phyloP scores from a whole-genome alignment of 148 eudicot genomes.

The Rhododendron mucronatum region DNA sequence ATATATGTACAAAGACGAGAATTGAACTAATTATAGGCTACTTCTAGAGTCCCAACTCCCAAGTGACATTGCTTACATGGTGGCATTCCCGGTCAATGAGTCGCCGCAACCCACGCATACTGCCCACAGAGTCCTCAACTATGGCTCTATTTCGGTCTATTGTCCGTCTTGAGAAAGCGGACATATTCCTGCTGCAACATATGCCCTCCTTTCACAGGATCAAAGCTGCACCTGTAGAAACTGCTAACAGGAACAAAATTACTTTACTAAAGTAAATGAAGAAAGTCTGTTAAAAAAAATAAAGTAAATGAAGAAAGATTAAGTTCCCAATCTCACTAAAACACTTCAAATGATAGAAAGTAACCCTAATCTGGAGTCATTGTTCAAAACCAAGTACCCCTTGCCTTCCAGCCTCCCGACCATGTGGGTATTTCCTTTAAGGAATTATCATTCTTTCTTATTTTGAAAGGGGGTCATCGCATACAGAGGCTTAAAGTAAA shows the following conservation, averaged over 20 bases:
- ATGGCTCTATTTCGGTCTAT: conserved; percentile 29
- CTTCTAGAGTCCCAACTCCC: not conserved
- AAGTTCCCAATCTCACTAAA: not conserved
- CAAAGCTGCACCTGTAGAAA: conserved; percentile 78
- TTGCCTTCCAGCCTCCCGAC: not conserved
- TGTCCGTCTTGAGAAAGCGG: conserved; percentile 70
- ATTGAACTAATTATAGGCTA: not conserved
- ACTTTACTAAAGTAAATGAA: not conserved
- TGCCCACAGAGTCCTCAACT: not conserved
- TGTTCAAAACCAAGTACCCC: not conserved
- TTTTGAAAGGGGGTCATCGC: not conserved
- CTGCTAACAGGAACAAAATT: conserved; percentile 26
- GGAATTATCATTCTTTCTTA: not conserved
- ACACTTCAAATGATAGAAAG: not conserved
- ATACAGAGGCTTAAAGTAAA: not conserved
- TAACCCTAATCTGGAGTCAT: not conserved
- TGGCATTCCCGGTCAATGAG: not conserved
- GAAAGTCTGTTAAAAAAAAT: not conserved
- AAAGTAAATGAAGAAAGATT: not conserved
- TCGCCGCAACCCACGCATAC: not conserved
- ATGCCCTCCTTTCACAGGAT: conserved; percentile 77
- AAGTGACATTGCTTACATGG: not conserved
- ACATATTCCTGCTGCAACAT: conserved; percentile 83
- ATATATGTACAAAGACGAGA: not conserved
- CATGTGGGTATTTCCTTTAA: not conserved